Evolutionary conservation across 331 rosid genomes (phyloP), one percentile per base, ranked within the genome.

Genomic region (Acacia pycnantha): DNA sequence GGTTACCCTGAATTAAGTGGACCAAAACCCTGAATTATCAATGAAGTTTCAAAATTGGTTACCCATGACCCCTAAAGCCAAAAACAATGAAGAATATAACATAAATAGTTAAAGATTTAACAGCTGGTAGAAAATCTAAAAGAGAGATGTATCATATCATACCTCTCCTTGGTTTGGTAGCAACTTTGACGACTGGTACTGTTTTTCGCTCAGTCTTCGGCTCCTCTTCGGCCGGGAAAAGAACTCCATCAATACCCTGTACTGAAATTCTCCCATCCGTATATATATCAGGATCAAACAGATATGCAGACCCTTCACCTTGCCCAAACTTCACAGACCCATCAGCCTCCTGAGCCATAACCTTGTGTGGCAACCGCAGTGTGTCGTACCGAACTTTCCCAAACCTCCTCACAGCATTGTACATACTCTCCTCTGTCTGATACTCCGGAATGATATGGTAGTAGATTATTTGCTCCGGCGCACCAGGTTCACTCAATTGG

Each of bases 361-460:
- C 97, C 74, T 91, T 87, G 54, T 94, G 97, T 0, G 98, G 99
- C 58, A 96, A 76, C 76, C 97, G 82, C 40, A 93, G 86, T 0
- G 97, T 88, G 51, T 96, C 97, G 41, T 96, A 96, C 2, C 88
- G 53, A 4, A 96, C 85, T 84, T 94, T 96, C 84, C 99, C 99
- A 50, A 96, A 96, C 79, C 99, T 84, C 47, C 94, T 82, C 51
- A 96, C 99, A 0, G 98, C 92, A 70, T 95, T 95, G 81, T 95
- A 95, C 99, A 95, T 95, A 64, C 98, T 95, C 87, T 95, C 99
- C 82, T 96, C 99, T 2, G 99, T 96, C 37, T 96, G 99, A 68
- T 96, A 96, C 88, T 96, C 98, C 1, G 99, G 99, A 59, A 96
- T 88, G 48, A 96, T 89, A 75, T 96, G 99, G 76, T 89, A 94